Percentiles rank a stretch among this genome's conserved stretches.
Conservation (phyloP, 192 early-diverging fungal species). For the Linnemannia elongata region DNA sequence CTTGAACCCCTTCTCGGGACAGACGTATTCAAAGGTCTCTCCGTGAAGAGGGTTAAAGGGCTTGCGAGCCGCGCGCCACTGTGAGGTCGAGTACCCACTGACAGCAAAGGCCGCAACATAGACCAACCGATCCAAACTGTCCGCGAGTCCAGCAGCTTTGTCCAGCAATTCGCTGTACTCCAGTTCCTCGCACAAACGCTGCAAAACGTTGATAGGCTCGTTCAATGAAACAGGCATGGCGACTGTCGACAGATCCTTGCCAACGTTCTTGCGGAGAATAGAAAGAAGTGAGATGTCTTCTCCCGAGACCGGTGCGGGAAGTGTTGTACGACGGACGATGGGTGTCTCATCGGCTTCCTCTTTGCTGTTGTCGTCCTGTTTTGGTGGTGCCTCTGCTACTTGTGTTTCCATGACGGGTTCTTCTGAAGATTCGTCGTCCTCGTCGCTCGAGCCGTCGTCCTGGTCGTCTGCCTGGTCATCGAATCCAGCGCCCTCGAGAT, state of each 20-base stretch:
- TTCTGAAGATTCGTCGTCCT: conserved; percentile 68
- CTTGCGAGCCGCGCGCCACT: conserved; percentile 89
- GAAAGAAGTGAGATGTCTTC: conserved; percentile 88
- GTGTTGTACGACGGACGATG: conserved; percentile 71
- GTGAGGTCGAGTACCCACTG: conserved; percentile 86
- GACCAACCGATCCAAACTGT: conserved; percentile 85
- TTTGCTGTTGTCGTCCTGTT: neutral
- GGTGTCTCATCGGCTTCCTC: conserved; percentile 12
- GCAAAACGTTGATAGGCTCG: conserved; percentile 94
- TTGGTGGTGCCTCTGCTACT: conserved; percentile 2
- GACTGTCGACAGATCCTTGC: conserved; percentile 95
- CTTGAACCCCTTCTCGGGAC: conserved; percentile 88
- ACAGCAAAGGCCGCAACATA: conserved; percentile 90
- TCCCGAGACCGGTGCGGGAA: conserved; percentile 85
- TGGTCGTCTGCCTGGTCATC: conserved; percentile 63
- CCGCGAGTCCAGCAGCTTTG: conserved; percentile 71
- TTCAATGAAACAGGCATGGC: conserved; percentile 98
- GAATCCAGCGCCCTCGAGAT: conserved; percentile 64
- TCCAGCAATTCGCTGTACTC: conserved; percentile 90
- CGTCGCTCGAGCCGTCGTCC: conserved; percentile 56
- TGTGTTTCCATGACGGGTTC: conserved; percentile 3
- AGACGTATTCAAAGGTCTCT: conserved; percentile 95
- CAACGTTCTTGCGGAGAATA: conserved; percentile 93
- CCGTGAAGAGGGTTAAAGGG: conserved; percentile 99
- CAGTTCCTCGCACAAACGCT: conserved; percentile 95